Conservation (phyloP, 192 early-diverging fungal species). For the Coemansia sp. region DNA sequence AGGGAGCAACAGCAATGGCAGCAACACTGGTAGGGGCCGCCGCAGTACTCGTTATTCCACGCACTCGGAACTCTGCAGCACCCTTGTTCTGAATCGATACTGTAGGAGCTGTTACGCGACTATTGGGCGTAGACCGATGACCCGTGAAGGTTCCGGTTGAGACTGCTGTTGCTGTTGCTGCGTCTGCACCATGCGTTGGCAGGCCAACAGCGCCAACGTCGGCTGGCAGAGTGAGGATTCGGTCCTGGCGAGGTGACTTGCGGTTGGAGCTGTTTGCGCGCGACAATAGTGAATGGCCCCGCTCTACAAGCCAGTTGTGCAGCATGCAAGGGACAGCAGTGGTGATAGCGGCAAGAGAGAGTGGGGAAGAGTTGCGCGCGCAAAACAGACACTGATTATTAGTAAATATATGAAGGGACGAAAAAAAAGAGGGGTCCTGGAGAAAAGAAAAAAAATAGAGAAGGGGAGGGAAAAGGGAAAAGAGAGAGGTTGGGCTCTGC, state of each 20-base stretch:
- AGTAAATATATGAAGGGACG: conserved; percentile 17
- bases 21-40: conserved; percentile 27
- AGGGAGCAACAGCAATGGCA: conserved; percentile 4
- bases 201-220: conserved; percentile 51
- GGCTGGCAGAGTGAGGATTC: conserved; percentile 40
- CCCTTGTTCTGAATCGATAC: conserved; percentile 34
- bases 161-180: conserved; percentile 17
- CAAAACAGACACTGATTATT: conserved; percentile 22
- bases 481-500: conserved; percentile 1
- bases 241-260: conserved; percentile 46
- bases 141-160: conserved; percentile 15
- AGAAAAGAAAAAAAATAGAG: conserved; percentile 1
- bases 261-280: conserved; percentile 52
- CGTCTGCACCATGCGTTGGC: conserved; percentile 30
- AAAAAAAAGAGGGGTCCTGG: conserved; percentile 14
- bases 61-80: conserved; percentile 42
- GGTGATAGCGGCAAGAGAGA: background rate
- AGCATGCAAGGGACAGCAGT: conserved; percentile 45
- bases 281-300: conserved; percentile 55
- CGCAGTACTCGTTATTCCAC: conserved; percentile 26
- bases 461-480: conserved; percentile 5
- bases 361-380: conserved; percentile 12
- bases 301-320: conserved; percentile 53
- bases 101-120: conserved; percentile 10
- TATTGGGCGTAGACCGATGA: conserved; percentile 16